Percentiles rank a stretch among this genome's conserved stretches.
These are phyloP conservation scores for Kwoniella newhampshirensis DNA, from an alignment of 768 basidiomycete species.

Conservation along the genomic window DNA sequence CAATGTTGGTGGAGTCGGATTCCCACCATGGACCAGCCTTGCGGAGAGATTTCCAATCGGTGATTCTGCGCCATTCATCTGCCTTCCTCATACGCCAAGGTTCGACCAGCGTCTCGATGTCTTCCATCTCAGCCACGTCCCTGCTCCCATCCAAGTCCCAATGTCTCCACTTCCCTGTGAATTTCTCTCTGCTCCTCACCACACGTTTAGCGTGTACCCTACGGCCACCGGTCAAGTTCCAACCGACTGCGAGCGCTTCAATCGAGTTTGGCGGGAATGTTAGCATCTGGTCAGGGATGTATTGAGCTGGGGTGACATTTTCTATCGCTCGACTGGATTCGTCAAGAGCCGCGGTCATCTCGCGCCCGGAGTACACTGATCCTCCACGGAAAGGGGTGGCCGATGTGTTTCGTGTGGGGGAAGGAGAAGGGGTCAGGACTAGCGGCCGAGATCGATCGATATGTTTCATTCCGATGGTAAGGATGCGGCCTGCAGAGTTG, in stretches of 20 bases:
- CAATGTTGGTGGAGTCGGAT: constrained; percentile 16
- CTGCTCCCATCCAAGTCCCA: constrained; percentile 45
- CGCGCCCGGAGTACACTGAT: constrained; percentile 27
- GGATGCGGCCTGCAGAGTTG: constrained; percentile 37
- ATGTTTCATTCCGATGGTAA: constrained; percentile 41
- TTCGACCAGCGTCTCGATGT: constrained; percentile 28
- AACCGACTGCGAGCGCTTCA: constrained; percentile 43
- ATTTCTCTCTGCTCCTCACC: constrained; percentile 45
- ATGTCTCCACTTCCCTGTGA: constrained; percentile 50
- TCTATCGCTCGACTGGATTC: constrained; percentile 16
- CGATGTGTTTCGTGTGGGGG: constrained; percentile 32
- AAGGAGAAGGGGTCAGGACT: constrained; percentile 47
- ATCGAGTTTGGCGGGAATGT: constrained; percentile 43
- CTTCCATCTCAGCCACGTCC: constrained; percentile 49
- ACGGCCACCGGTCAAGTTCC: constrained; percentile 47
- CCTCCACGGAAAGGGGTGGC: constrained; percentile 27
- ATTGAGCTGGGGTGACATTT: constrained; percentile 26
- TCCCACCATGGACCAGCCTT: constrained; percentile 40
- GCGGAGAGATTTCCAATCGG: constrained; percentile 41
- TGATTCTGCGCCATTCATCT: constrained; percentile 9
- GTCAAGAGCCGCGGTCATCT: constrained; percentile 19
- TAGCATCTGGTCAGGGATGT: constrained; percentile 50
- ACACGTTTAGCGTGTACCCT: constrained; percentile 38
- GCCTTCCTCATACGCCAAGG: constrained; percentile 9
- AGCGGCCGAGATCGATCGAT: constrained; percentile 38